Conservation (phyloP, 2,329 filamentous ascomycete genomes). For the Davidsoniella neocaledoniae region DNA sequence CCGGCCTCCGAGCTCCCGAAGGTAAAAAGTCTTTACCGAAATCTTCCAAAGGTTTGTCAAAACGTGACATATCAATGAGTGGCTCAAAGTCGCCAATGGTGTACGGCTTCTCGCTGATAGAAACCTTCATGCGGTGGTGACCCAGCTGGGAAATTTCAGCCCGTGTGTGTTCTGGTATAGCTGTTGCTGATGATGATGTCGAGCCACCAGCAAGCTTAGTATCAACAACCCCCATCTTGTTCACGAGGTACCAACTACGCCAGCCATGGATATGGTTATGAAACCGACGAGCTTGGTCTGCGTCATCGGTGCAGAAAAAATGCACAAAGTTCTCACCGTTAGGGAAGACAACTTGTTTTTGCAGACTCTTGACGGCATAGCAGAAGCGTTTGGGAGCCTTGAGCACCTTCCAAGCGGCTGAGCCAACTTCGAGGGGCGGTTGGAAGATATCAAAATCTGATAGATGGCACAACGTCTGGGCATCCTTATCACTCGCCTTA, state of each 20-base stretch:
- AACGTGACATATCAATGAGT: conserved; percentile 44
- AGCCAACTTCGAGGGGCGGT: conserved; percentile 32
- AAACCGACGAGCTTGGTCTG: conserved; percentile 48
- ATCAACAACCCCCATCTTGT: conserved; percentile 36
- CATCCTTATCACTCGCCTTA: conserved; percentile 45
- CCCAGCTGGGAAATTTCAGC: conserved; percentile 12
- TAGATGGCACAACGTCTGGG: conserved; percentile 59
- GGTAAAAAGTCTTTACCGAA: conserved; percentile 29
- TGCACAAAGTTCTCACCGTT: conserved; percentile 77
- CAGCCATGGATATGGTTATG: conserved; percentile 57
- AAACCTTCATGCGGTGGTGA: conserved; percentile 23
- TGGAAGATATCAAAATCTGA: conserved; percentile 87
- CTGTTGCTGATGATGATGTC: background rate
- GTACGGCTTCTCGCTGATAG: conserved; percentile 36
- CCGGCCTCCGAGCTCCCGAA: background rate
- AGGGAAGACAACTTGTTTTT: conserved; percentile 71
- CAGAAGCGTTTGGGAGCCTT: conserved; percentile 74
- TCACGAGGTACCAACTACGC: conserved; percentile 83
- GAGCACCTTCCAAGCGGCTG: conserved; percentile 39
- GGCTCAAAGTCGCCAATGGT: conserved; percentile 53
- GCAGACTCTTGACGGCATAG: conserved; percentile 81
- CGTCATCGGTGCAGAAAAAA: conserved; percentile 73
- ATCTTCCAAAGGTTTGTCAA: conserved; percentile 35
- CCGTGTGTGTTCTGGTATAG: conserved; percentile 1
- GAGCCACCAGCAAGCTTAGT: conserved; percentile 15